Conservation (phyloP, 805 yeast genomes). For the Kodamaea hsintzibuensis region DNA sequence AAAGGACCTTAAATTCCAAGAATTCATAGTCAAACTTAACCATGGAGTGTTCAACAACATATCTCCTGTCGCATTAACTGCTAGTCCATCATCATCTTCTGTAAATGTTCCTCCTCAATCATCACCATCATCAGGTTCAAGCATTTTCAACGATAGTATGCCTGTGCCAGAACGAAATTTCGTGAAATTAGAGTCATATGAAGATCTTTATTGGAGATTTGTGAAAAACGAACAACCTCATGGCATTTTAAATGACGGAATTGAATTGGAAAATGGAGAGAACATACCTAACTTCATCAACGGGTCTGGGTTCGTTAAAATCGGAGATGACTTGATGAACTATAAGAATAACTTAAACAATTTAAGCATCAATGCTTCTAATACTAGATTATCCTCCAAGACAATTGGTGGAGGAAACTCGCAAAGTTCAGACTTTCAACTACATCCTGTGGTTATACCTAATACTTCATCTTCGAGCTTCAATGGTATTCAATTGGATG, state of each 20-base stretch:
- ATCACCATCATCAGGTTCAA: neutral
- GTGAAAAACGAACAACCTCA: slow-evolving; percentile 30
- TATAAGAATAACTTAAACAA: slow-evolving; percentile 24
- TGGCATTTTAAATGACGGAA: slow-evolving; percentile 19
- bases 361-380: slow-evolving; percentile 16
- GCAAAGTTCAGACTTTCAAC: neutral
- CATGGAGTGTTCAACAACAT: slow-evolving; percentile 9
- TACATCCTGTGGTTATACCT: neutral
- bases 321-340: slow-evolving; percentile 31
- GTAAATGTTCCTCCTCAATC: neutral
- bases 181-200: slow-evolving; percentile 29
- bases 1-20: slow-evolving; percentile 48
- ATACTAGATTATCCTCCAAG: slow-evolving; percentile 5
- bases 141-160: slow-evolving; percentile 11
- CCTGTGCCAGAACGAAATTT: slow-evolving; percentile 15
- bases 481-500: slow-evolving; percentile 10
- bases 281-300: slow-evolving; percentile 29
- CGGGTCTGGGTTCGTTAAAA: slow-evolving; percentile 36
- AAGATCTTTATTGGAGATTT: slow-evolving; percentile 44
- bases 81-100: neutral
- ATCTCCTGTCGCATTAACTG: neutral
- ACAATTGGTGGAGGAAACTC: neutral
- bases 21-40: slow-evolving; percentile 22
- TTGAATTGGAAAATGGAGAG: slow-evolving; percentile 29
- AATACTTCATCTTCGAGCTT: slow-evolving; percentile 1